Evolutionary conservation across 164 flowering plant species (phyloP), one percentile per base, ranked within the genome.

Genomic region (Cinnamomum micranthum): DNA sequence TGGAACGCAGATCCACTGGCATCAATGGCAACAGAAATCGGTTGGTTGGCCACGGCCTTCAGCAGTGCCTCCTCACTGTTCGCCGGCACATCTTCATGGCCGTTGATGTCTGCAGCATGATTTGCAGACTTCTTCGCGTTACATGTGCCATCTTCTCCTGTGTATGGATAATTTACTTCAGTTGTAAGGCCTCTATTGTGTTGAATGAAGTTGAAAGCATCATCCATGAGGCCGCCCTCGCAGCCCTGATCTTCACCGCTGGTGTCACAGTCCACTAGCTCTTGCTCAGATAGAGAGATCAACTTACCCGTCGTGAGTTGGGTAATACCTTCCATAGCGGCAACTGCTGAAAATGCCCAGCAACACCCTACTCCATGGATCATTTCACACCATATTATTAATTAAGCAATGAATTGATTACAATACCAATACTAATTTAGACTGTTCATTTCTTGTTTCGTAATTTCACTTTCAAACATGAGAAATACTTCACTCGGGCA

Each of bases 291-390:
- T 20, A 81, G 70, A 20, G 83, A 83, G 25, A 83, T 25, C 64
- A 81, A 70, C 13, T 71, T 72, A 0, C 78, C 77, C 2, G 80
- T 78, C n/a, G 14, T 50, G 59, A 77, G 69, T 24, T 81, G 15
- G 72, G 31, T 73, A 31, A 77, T 14, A 1, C 84, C 82, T 50
- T 84, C 80, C 58, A 59, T 70, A 14, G 82, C 84, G 1, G 80
- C 85, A 1, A 81, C 79, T 2, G 80, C 77, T 25, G 84, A 79
- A 31, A 83, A 81, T 1, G 80, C 82, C 84, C 86, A 83, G 23
- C 84, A 83, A 59, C 79, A 14, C 28, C 83, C 85, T 79, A 50
- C 31, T 22, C 7, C 47, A 41, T 9, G 14, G 4, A 66, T 63
- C 35, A 65, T 50, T 22, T 19, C 15, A 65, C 13, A 2, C 6